Evolutionary conservation across 2,329 filamentous ascomycete genomes (phyloP).

Genomic region (Fusarium irregulare): DNA sequence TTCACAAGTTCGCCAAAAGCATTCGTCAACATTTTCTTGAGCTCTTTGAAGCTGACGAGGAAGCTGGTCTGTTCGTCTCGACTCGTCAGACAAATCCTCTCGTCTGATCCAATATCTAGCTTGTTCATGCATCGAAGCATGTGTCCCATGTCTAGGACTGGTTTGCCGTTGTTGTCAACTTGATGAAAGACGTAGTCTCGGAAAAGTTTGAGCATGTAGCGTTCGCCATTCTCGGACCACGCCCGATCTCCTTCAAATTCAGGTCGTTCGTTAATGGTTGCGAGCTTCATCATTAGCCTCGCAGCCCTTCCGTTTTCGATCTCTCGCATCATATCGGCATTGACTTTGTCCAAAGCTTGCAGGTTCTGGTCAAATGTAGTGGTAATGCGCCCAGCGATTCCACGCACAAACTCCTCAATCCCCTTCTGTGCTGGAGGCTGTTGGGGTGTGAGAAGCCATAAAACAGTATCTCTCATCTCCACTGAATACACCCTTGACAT

Average conservation of each 20-base stretch:
- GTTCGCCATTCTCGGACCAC: conserved; percentile 93
- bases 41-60: conserved; percentile 88
- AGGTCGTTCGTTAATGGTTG: conserved; percentile 87
- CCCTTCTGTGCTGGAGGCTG: conserved; percentile 69
- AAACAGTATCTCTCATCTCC: conserved; percentile 81
- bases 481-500: conserved; percentile 80
- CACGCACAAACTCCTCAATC: conserved; percentile 81
- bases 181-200: conserved; percentile 98
- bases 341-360: conserved; percentile 82
- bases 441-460: conserved; percentile 81
- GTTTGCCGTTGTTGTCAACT: conserved; percentile 84
- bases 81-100: conserved; percentile 86
- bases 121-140: conserved; percentile 90
- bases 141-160: conserved; percentile 87
- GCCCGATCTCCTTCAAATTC: conserved; percentile 81
- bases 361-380: conserved; percentile 80
- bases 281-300: conserved; percentile 83
- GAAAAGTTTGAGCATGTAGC: conserved; percentile 94
- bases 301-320: conserved; percentile 90
- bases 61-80: conserved; percentile 91
- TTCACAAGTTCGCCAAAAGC: conserved; percentile 70
- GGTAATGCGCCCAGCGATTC: conserved; percentile 82
- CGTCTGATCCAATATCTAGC: conserved; percentile 88
- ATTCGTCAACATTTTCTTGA: conserved; percentile 73
- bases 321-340: conserved; percentile 78